A percentile compares a stretch with the other conserved stretches of the same genome.
Evolutionary conservation across 2,329 filamentous ascomycete genomes (phyloP).

Genomic region (Microascus cirrosus): DNA sequence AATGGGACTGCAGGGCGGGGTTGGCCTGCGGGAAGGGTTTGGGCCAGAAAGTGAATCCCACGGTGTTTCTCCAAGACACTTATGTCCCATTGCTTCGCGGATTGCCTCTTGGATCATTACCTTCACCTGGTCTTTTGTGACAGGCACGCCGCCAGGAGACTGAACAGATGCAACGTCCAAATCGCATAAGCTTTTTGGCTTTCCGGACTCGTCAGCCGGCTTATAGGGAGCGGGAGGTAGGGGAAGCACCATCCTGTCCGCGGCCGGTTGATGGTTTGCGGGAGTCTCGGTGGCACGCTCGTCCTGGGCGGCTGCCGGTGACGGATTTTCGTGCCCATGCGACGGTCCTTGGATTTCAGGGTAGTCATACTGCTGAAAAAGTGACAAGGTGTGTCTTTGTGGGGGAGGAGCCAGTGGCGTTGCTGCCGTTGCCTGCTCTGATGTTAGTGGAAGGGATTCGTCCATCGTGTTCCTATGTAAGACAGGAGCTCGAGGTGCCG

Average conservation of each 20-base stretch:
- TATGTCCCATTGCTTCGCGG: neutral
- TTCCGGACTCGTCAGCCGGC: neutral
- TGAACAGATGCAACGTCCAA: neutral
- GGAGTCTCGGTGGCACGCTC: neutral
- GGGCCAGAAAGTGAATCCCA: neutral
- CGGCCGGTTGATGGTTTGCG: neutral
- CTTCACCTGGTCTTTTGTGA: neutral
- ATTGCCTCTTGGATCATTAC: neutral
- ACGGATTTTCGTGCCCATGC: neutral
- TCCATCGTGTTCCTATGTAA: neutral
- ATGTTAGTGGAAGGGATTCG: neutral
- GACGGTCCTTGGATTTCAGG: neutral
- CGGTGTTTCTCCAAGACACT: neutral
- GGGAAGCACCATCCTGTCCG: neutral
- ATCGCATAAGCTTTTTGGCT: neutral
- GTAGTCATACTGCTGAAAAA: neutral
- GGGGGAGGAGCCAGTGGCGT: neutral
- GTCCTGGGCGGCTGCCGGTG: neutral
- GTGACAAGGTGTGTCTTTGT: neutral
- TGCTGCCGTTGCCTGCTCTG: neutral
- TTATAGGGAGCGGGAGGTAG: neutral
- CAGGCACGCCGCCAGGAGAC: neutral
- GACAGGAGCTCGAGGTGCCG: neutral
- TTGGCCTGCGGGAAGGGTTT: neutral
- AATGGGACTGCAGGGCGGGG: neutral